Base-by-base conservation (phyloP, 768 basidiomycete species). In the Mycena rosella region DNA sequence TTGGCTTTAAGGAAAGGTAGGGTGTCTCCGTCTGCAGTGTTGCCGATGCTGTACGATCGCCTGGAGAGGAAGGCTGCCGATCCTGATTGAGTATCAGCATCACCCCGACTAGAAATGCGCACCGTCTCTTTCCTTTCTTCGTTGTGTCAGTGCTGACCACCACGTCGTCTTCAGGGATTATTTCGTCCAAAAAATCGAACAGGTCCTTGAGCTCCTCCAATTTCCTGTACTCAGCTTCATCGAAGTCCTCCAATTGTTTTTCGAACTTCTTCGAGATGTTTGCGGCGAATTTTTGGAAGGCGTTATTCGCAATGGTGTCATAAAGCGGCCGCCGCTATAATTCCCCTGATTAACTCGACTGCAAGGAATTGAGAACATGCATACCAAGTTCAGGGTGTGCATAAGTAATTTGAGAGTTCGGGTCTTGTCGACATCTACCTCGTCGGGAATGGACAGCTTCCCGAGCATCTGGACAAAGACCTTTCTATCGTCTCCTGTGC, bases 111-210 rank as follows among this genome's bases (percentile, higher is more conserved):
- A 42, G 15, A 8, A 20, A 17, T 20, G 40, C 40, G 40, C 40
- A 42, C 40, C 11, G 7, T 20, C 15, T 42, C 40, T 42, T 42
- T 15, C 17, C 40, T 42, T 42, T 14, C 15, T 42, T 42, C 5
- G 14, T 42, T 42, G 9, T 20, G 40, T 36, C 11, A 15, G 7
- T 42, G 11, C 17, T 17, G 15, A 17, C 14, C 40, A 15, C 18
- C 18, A 9, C 40, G 5, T 42, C 40, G 5, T 42, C 89, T 45
- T 88, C 77, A 2, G 92, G 89, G 44, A 91, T 83, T 47, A 94
- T 86, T 14, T 88, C 86, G 68, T 94, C 93, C 75, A 94, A 73
- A 75, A 91, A 91, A 48, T 86, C 83, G 73, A 94, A 94, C 36
- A 92, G 72, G 0, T 87, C 84, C 42, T 87, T 84, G 29, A 92